phyloP scores from a whole-genome alignment of 1,139 yeast genomes.

The Kazachstania sp. region DNA sequence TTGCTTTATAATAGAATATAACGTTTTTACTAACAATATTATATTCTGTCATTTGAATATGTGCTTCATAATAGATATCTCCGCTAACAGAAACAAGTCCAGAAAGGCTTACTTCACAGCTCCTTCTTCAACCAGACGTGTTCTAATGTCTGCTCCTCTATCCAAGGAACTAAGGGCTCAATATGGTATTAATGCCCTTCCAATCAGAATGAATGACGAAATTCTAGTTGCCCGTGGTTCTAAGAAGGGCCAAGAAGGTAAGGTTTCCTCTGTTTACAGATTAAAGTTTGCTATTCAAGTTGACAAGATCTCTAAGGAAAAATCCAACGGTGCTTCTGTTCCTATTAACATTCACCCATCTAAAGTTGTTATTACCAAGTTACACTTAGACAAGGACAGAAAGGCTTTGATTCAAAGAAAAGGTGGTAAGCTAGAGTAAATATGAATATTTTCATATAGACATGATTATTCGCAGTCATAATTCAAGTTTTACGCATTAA shows the following conservation, averaged over 20 bases:
- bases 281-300: constrained; percentile 93
- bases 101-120: constrained; percentile 99
- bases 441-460: constrained; percentile 9
- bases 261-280: constrained; percentile 97
- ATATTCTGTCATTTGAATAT: constrained; percentile 4
- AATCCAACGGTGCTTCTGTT: constrained; percentile 96
- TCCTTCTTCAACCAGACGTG: constrained; percentile 94
- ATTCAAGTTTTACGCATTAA: not conserved
- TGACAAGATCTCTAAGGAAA: constrained; percentile 95
- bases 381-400: constrained; percentile 98
- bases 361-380: constrained; percentile 96
- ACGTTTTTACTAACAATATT: not conserved
- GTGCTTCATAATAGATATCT: constrained; percentile 58
- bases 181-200: constrained; percentile 92
- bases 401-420: constrained; percentile 91
- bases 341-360: constrained; percentile 98
- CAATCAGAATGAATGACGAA: constrained; percentile 97
- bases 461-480: not conserved
- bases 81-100: constrained; percentile 98
- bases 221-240: constrained; percentile 96
- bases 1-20: not conserved
- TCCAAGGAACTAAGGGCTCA: constrained; percentile 98
- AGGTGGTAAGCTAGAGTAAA: constrained; percentile 75
- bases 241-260: constrained; percentile 99
- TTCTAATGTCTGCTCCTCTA: constrained; percentile 94